Evolutionary conservation across 352 stramenopile genomes (phyloP).

Genomic region (Pythium brachiatum): DNA sequence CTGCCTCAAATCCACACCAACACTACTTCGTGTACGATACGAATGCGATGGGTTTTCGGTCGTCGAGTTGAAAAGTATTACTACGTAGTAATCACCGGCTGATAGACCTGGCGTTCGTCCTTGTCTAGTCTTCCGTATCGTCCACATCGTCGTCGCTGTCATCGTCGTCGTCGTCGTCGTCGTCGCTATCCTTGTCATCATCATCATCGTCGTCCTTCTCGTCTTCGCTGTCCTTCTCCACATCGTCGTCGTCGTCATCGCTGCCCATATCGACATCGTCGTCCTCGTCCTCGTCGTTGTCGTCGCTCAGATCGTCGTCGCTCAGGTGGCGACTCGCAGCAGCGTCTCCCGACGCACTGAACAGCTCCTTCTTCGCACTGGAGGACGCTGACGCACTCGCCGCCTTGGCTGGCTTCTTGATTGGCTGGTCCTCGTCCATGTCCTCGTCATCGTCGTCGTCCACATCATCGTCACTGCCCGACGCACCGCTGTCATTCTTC

Average conservation of each 20-base stretch:
- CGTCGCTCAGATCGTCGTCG: conserved; percentile 7
- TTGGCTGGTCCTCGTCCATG: conserved; percentile 11
- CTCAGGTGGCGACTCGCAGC: conserved; percentile 1
- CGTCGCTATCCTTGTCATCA: conserved; percentile 27
- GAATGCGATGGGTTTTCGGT: too few species aligned
- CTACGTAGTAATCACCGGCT: too few species aligned
- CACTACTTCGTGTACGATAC: background rate
- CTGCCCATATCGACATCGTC: conserved; percentile 37
- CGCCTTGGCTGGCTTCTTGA: conserved; percentile 12
- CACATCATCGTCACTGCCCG: conserved; percentile 28
- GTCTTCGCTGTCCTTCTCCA: conserved; percentile 35
- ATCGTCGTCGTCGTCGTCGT: conserved; percentile 23
- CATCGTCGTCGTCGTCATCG: conserved; percentile 35
- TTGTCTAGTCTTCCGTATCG: conserved; percentile 14
- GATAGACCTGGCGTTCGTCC: too few species aligned
- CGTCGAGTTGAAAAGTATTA: too few species aligned
- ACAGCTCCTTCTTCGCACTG: conserved; percentile 28
- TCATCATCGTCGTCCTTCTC: conserved; percentile 33
- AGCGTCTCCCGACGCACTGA: conserved; percentile 8
- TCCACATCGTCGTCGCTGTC: conserved; percentile 18
- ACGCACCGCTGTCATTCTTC: background rate
- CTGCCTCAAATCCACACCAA: background rate
- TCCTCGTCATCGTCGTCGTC: conserved; percentile 27
- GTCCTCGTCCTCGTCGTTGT: conserved; percentile 25
- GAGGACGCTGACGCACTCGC: background rate